A percentile compares a stretch with the other conserved stretches of the same genome.
Evolutionary conservation across 225 moss, liverwort and hornwort genomes (phyloP).

Genomic region (Sphagnum contortum): DNA sequence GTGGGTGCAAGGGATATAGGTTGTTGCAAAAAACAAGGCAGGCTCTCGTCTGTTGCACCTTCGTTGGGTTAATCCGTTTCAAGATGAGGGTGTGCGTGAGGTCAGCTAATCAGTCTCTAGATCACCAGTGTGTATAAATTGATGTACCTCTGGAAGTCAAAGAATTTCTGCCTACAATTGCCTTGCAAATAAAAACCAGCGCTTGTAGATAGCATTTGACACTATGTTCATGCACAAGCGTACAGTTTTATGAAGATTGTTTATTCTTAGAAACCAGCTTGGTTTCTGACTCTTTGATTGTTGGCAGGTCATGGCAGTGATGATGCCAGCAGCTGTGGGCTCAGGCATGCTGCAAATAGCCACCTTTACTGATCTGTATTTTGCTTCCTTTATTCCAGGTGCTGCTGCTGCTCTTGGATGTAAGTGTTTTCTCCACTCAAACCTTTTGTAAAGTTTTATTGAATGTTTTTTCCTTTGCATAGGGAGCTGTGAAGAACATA

Average conservation of each 20-base stretch:
- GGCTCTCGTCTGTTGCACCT: conserved; percentile 35
- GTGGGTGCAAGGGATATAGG: conserved; percentile 5
- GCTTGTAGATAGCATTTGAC: no score
- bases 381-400: conserved; percentile 89
- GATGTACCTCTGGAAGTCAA: background rate
- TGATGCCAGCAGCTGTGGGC: conserved; percentile 74
- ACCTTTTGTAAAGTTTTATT: background rate
- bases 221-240: no score
- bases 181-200: no score
- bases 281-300: no score
- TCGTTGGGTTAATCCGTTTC: conserved; percentile 32
- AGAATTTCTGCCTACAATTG: background rate
- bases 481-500: no score
- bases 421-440: conserved; percentile 11
- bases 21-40: conserved; percentile 38
- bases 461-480: background rate
- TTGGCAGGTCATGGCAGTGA: conserved; percentile 52
- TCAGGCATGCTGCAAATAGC: conserved; percentile 95
- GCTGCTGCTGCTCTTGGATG: conserved; percentile 89
- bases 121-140: background rate
- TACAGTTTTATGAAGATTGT: no score
- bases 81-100: conserved; percentile 59
- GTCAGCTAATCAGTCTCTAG: conserved; percentile 8
- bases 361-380: conserved; percentile 90
- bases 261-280: no score